Conservation (phyloP, 768 basidiomycete species). For the Grammothele lineata region DNA sequence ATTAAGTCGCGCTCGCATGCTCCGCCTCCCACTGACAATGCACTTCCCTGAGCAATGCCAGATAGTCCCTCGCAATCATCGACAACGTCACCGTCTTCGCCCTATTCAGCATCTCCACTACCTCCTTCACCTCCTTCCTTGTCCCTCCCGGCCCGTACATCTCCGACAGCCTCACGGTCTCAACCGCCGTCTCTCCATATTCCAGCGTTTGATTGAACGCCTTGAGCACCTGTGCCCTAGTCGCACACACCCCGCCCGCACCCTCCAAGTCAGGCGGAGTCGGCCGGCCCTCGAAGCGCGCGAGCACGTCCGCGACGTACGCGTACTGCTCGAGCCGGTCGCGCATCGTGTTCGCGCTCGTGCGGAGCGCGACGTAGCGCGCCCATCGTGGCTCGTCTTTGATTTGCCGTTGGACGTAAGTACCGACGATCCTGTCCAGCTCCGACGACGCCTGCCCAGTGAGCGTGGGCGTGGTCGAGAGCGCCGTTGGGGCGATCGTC, state of each 20-base stretch:
- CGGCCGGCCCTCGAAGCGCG: constrained; percentile 38
- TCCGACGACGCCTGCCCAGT: constrained; percentile 26
- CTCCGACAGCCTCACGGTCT: constrained; percentile 45
- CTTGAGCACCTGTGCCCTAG: constrained; percentile 50
- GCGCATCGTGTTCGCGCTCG: constrained; percentile 18
- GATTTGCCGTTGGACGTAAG: constrained; percentile 41
- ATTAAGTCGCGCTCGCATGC: too few relatives aligned
- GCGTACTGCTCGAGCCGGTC: constrained; percentile 39
- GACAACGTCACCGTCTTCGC: constrained; percentile 34
- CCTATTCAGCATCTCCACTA: constrained; percentile 49
- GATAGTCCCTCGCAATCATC: constrained; percentile 46
- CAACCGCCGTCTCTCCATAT: constrained; percentile 46
- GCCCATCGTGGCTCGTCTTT: constrained; percentile 41
- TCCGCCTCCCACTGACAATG: constrained; percentile 37
- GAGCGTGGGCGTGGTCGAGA: constrained; percentile 6
- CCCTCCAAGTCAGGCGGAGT: constrained; percentile 40
- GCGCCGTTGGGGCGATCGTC: constrained; percentile 9
- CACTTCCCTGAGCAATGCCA: constrained; percentile 44
- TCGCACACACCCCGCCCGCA: constrained; percentile 34
- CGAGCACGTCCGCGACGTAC: constrained; percentile 48
- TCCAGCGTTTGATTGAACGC: constrained; percentile 43
- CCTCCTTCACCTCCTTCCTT: constrained; percentile 43
- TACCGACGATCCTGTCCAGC: constrained; percentile 37
- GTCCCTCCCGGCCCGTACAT: constrained; percentile 56
- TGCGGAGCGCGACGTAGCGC: constrained; percentile 43